Base-by-base conservation (phyloP, 805 yeast genomes). In the Nadsonia fulvescens region DNA sequence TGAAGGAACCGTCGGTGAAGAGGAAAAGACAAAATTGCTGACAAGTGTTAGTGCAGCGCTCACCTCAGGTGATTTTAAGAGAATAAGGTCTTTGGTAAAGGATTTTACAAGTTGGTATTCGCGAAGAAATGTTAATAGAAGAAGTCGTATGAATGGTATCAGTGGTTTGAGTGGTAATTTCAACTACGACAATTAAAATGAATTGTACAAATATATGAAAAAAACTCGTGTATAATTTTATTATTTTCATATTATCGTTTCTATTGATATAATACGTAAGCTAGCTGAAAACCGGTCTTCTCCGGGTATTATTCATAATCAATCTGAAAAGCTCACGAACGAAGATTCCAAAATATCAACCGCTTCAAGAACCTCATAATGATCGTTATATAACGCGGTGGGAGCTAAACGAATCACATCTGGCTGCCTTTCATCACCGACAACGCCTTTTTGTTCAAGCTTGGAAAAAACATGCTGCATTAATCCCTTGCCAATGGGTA, bases 331-430 rank as follows among this genome's bases (percentile, higher is more conserved):
- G 13, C 12, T 12, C 12, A 18, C 44, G 11, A 62, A 38, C 1
- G 57, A 57, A 15, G 54, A 57, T 11, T 66, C 49, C 3, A 81
- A 39, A 12, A 54, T 35, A 12, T 46, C 33, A 5, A 57, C 66
- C 6, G 68, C 68, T 3, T 38, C 29, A 18, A 41, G 53, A 8
- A 76, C 68, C 33, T 83, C 91, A 22, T 44, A 50, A 37, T 76
- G 76, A 2, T 76, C 66, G 41, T 81, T 83, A 53, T 83, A 83
- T 24, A 81, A 55, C 1, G 93, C 89, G 3, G 65, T 57, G 5
- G 96, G 94, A 0, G 93, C 86, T n/a, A 83, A 43, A 31, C 95
- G 56, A 20, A 86, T 68, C n/a, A 82, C 95, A 43, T 70, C 70
- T 1, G 95, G 95, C 43, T 79, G 61, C 44, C 96, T 61, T 43